Conservation (phyloP, 1,284 basidiomycete genomes). For the Wolfiporia cocos region DNA sequence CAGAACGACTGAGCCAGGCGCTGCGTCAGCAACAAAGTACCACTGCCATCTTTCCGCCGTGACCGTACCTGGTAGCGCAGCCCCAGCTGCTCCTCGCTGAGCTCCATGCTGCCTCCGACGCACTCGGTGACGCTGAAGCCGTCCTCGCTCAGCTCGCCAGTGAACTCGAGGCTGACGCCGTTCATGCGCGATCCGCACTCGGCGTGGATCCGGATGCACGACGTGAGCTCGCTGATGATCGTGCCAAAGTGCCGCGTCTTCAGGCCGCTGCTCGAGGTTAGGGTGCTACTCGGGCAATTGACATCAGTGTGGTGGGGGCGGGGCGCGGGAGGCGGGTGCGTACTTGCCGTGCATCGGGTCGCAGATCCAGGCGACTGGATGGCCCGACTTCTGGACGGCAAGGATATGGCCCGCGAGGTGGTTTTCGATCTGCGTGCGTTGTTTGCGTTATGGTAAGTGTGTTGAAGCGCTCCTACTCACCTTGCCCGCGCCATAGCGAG, state of each 20-base stretch:
- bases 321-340: slow-evolving; percentile 23
- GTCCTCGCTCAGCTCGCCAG: slow-evolving; percentile 89
- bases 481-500: slow-evolving; percentile 88
- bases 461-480: slow-evolving; percentile 28
- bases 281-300: slow-evolving; percentile 50
- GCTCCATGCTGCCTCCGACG: slow-evolving; percentile 77
- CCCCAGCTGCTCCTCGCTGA: slow-evolving; percentile 66
- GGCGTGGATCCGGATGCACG: slow-evolving; percentile 78
- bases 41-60: background rate
- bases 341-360: slow-evolving; percentile 98
- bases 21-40: background rate
- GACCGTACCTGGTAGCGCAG: slow-evolving; percentile 64
- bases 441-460: background rate
- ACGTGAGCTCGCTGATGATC: slow-evolving; percentile 84
- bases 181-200: slow-evolving; percentile 69
- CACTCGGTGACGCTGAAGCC: slow-evolving; percentile 91
- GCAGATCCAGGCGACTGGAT: slow-evolving; percentile 91
- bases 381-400: slow-evolving; percentile 76
- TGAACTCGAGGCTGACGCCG: slow-evolving; percentile 97
- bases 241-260: slow-evolving; percentile 92
- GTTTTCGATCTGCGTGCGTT: slow-evolving; percentile 53
- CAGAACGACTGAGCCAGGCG: slow-evolving; percentile 55
- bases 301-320: background rate
- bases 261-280: slow-evolving; percentile 68
- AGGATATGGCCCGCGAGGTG: slow-evolving; percentile 79